Evolutionary conservation across 2,329 filamentous ascomycete genomes (phyloP), one percentile per base, ranked within the genome.

Genomic region (Kalmusia sp.): DNA sequence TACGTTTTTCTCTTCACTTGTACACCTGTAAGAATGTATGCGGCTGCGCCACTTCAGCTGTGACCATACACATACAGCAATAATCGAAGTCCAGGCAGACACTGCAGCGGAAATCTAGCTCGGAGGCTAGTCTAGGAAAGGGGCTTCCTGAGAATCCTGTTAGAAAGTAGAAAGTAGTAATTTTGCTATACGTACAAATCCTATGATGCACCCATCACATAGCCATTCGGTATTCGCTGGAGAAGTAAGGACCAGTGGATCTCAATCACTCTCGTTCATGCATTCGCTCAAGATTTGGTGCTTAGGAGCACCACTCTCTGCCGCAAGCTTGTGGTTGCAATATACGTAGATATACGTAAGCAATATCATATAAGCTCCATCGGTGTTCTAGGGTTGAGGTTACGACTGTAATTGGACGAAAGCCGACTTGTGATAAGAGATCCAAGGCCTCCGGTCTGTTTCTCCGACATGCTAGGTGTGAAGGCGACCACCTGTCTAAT

Each of bases 291-390:
- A 21, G 35, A 38, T 6, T 22, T 22, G 17, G 19, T 38, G 35
- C 14, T 24, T 22, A 6, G 35, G 35, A 4, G 8, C 24, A 21
- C 17, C 35, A 11, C 24, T 2, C 14, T 21, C 7, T 17, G 37
- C 44, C 2, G 55, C 21, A 15, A 58, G 31, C 4, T 37, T 6
- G 6, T 14, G 11, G 22, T 58, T 55, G 3, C 39, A 17, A 41
- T 53, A 35, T 4, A 24, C 27, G 30, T 48, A 17, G 22, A 41
- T 53, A 35, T 4, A 24, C 27, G 30, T 48, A 17, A 11, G 55
- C 55, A 17, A 58, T 53, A 24, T 55, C 52, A 19, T 54, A 52
- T 9, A 50, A 46, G 8, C 28, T 51, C 55, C 52, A 58, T 22
- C 24, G 2, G 14, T 30, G 15, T 3, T 15, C 11, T 9, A 43